These are phyloP conservation scores for Vitis rupestris DNA, from an alignment of 164 flowering plant genomes.

Conservation along the genomic window DNA sequence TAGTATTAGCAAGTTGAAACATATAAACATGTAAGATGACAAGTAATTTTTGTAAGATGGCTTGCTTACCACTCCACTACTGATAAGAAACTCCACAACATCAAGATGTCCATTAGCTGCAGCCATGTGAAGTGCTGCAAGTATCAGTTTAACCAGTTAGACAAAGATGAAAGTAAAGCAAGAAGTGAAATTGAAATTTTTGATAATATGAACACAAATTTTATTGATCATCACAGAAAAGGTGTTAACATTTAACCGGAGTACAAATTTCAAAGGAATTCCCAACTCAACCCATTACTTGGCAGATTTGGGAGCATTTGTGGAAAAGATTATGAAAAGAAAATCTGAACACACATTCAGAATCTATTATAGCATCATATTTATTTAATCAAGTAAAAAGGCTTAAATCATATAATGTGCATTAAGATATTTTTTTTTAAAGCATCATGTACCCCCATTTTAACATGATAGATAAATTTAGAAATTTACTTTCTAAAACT, in stretches of 20 bases:
- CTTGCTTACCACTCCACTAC: conserved; percentile 64
- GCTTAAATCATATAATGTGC: too few relatives aligned
- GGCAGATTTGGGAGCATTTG: too few relatives aligned
- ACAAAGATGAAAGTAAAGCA: not conserved
- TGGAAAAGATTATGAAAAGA: too few relatives aligned
- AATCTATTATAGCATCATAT: too few relatives aligned
- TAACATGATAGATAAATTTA: too few relatives aligned
- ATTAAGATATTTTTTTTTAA: too few relatives aligned
- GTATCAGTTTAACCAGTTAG: not conserved
- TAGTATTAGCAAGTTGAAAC: not conserved
- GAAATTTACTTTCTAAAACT: too few relatives aligned
- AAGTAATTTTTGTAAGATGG: not conserved
- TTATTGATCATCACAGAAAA: not conserved
- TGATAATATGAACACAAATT: not conserved
- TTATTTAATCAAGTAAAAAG: too few relatives aligned
- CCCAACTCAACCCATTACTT: too few relatives aligned
- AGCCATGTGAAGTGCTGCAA: conserved; percentile 96
- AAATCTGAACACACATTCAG: too few relatives aligned
- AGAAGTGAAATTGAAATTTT: not conserved
- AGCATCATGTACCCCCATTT: too few relatives aligned
- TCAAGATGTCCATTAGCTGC: conserved; percentile 88
- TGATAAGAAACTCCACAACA: conserved; percentile 71
- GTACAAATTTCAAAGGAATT: too few relatives aligned
- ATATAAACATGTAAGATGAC: not conserved
- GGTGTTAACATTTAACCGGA: not conserved